Conservation (phyloP, 345 rosid species). For the Heritiera fomes region DNA sequence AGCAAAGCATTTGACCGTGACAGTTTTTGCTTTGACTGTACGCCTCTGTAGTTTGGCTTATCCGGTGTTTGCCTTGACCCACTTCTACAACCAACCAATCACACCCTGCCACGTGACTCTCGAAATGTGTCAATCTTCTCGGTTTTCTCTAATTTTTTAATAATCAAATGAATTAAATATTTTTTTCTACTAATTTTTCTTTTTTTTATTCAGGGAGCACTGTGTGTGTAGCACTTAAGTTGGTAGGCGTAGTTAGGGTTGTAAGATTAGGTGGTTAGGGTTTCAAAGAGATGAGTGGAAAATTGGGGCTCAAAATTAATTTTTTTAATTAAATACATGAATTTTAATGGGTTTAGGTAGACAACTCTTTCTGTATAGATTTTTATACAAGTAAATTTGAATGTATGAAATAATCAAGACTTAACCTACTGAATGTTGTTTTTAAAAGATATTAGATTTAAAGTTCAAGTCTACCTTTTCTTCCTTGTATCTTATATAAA, state of each 20-base stretch:
- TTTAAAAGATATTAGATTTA: no score
- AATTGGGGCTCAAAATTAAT: neutral
- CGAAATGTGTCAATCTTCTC: neutral
- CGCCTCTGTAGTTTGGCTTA: slow-evolving; percentile 29
- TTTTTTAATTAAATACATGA: neutral
- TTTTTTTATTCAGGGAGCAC: neutral
- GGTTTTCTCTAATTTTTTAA: neutral
- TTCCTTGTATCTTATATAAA: no score
- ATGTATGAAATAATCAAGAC: no score
- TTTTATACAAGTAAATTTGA: no score
- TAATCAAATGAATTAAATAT: neutral
- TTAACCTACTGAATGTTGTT: no score
- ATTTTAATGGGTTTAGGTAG: neutral
- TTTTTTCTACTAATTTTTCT: neutral
- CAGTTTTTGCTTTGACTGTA: slow-evolving; percentile 38
- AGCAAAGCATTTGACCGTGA: slow-evolving; percentile 50
- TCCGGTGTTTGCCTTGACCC: slow-evolving; percentile 34
- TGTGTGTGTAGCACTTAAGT: neutral
- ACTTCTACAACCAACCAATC: neutral
- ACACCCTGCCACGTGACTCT: neutral
- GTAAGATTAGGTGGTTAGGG: neutral
- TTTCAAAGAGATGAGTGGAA: neutral
- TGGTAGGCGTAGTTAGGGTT: neutral
- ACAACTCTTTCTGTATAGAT: no score
- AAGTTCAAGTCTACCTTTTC: no score